Evolutionary conservation across 192 early-diverging fungal species (phyloP), one percentile per base, ranked within the genome.

Genomic region (Powellomyces hirtus): DNA sequence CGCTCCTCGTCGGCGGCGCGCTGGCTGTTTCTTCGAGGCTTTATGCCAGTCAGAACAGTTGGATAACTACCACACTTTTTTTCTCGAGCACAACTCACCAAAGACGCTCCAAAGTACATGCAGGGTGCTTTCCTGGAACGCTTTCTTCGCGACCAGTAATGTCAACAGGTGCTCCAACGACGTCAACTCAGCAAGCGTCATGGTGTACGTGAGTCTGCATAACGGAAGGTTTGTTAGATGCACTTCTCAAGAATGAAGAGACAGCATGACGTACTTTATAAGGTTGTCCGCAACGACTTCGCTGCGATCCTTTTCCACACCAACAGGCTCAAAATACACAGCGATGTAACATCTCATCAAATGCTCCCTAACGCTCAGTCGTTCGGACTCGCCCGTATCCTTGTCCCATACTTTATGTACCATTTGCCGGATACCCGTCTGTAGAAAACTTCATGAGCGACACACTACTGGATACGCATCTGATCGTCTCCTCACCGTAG

Each of bases 371-470:
- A 85, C 62, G 59, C 79, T 80, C 8, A 76, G 67, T 11, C 68
- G 67, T 42, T 81, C 77, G 10, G 72, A 68, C 34, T 76, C 72
- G 16, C 68, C 70, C 31, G 75, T 68, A 57, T 86, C 84, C 60
- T 84, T 86, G 45, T 84, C 81, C 86, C 86, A 99, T 22, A 99
- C 90, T 46, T 98, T 90, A 73, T 98, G 96, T 11, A 95, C 84
- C 96, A 99, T 99, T 66, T 86, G 89, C 40, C 88, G 84, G 55
- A 98, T 88, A 35, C 96, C 97, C 27, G 88, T 90, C 82, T 92
- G 63, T 1, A 59, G 50, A 71, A 20, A 40, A 40, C n/a, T 8
- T 60, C 34, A 2, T n/a, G n/a, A n/a, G 35, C 11, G 46, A 27
- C 29, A 22, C 24, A 30, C 20, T 13, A 38, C 18, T 27, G 37